phyloP scores from a whole-genome alignment of 2,329 filamentous ascomycete species.

The Boeremia exigua region DNA sequence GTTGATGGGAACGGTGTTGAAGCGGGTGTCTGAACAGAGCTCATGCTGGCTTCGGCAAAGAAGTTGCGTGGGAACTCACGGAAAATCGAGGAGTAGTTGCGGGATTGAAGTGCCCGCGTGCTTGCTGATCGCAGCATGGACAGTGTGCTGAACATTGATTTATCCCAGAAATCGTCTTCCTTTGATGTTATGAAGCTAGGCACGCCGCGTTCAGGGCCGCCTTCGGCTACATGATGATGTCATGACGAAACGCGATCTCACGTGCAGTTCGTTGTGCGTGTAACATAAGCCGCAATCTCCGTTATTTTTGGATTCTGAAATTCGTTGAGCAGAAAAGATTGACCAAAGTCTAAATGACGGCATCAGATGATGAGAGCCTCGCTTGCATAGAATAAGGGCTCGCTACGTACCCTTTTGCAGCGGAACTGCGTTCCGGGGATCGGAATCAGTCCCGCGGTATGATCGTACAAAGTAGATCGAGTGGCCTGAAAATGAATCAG shows the following conservation, averaged over 20 bases:
- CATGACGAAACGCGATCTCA: slow-evolving; percentile 26
- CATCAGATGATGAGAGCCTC: too few species aligned
- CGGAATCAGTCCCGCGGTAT: background rate
- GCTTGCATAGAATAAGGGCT: background rate
- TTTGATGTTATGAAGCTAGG: background rate
- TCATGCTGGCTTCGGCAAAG: slow-evolving; percentile 12
- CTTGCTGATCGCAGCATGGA: background rate
- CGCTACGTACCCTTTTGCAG: too few species aligned
- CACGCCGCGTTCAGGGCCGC: slow-evolving; percentile 1
- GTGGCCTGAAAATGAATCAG: background rate
- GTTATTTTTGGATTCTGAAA: too few species aligned
- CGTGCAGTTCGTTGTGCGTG: slow-evolving; percentile 8
- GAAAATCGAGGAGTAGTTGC: slow-evolving; percentile 8
- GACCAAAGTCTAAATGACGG: too few species aligned
- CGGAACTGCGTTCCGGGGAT: background rate
- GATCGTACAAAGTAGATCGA: background rate
- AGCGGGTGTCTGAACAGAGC: background rate
- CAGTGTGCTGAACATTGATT: background rate
- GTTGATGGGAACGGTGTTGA: slow-evolving; percentile 14
- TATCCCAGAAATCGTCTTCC: background rate
- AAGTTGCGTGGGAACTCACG: slow-evolving; percentile 11
- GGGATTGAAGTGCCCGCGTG: background rate
- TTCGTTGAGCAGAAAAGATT: too few species aligned
- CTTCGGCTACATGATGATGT: slow-evolving; percentile 25
- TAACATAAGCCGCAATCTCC: too few species aligned